A percentile compares a stretch with the other conserved stretches of the same genome.
Evolutionary conservation across 495 filamentous ascomycete genomes (phyloP).

Genomic region (Penicillium bovifimosum): DNA sequence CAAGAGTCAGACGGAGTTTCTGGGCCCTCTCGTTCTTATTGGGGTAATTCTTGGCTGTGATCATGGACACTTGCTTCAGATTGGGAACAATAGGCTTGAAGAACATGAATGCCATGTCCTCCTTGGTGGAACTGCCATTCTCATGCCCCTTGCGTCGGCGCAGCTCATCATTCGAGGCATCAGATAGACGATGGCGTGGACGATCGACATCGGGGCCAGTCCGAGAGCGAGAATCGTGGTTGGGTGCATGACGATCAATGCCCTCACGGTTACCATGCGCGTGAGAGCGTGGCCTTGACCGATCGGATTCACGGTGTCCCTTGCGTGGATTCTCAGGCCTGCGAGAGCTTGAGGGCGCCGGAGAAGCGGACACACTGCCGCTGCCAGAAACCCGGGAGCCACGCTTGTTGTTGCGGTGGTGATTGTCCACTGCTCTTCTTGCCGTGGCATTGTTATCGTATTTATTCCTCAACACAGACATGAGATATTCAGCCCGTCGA

Average conservation of each 20-base stretch:
- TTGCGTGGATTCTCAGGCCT: conserved; percentile 27
- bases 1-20: conserved; percentile 40
- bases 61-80: conserved; percentile 50
- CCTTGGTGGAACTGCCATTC: conserved; percentile 38
- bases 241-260: conserved; percentile 42
- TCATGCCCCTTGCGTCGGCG: conserved; percentile 41
- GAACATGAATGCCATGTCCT: conserved; percentile 51
- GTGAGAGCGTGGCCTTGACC: conserved; percentile 44
- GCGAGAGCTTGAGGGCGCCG: conserved; percentile 40
- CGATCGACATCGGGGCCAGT: conserved; percentile 33
- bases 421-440: conserved; percentile 80
- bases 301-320: conserved; percentile 47
- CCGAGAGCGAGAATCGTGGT: conserved; percentile 33
- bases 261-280: conserved; percentile 44
- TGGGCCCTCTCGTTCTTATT: conserved; percentile 52
- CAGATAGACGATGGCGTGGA: conserved; percentile 34
- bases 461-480: conserved; percentile 81
- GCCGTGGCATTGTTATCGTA: conserved; percentile 59
- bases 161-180: conserved; percentile 37
- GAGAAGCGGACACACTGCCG: conserved; percentile 48
- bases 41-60: conserved; percentile 60
- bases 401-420: conserved; percentile 81
- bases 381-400: conserved; percentile 38
- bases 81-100: conserved; percentile 57
- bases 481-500: conserved; percentile 86